Base-by-base conservation (phyloP, 768 basidiomycete species). In the Tylopilus plumbeoviolaceoides region DNA sequence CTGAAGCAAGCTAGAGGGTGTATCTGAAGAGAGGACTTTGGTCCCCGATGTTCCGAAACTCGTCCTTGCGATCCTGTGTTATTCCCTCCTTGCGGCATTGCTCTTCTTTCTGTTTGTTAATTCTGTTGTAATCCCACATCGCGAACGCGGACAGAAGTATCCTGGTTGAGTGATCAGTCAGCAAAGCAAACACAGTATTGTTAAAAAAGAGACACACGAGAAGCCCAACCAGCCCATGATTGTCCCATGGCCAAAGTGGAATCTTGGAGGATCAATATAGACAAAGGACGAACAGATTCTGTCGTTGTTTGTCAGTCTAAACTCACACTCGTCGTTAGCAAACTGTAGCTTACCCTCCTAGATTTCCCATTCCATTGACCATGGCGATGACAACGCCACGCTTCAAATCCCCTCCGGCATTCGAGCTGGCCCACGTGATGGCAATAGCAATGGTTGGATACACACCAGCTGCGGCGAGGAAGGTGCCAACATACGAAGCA, bases 391-490 rank as follows among this genome's bases (percentile, higher is more conserved):
- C 72, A 10, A 82, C 71, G 14, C 74, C 83, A 50, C 75, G 73
- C 59, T 79, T 78, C 48, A 77, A 50, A 57, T 80, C 80, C n/a
- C 83, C 80, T 27, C 82, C 82, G 0, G 79, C 75, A 48, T 81
- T 80, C 6, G 77, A 76, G 1, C 76, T 72, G 2, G 71, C 75
- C 84, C 83, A 85, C 25, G 81, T 78, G 3, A 84, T 63, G 20
- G 61, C 58, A 20, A 82, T 65, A 45, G 70, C 72, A 48, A 82
- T 70, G 4, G 74, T 75, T 1, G 83, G 79, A 55, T 66, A 83
- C 6, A 80, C 75, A 18, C 82, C 83, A 10, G 71, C 63, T 7
- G 78, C 77, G 33, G 79, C 76, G 38, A 84, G 65, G 27, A 83
- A 50, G 7, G 77, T 66, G 3, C 78, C 82, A 10, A 67, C 63